Base-by-base conservation (phyloP, 2,329 filamentous ascomycete species). In the Camptophora hylomeconis region DNA sequence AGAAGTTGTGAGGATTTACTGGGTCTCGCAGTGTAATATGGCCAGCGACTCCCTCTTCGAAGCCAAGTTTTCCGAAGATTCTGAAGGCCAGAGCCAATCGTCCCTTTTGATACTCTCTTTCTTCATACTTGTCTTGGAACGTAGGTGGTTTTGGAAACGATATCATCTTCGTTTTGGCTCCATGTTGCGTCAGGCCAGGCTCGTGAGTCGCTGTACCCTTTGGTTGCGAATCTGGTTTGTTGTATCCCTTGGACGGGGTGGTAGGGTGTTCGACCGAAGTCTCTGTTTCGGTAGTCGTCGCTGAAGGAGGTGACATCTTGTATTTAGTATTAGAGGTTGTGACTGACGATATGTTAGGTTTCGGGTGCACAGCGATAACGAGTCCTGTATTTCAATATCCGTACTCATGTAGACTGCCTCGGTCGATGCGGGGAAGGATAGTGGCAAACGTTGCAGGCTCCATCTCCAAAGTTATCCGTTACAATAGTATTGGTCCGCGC, bases 21-120 rank as follows among this genome's bases (percentile, higher is more conserved):
- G 68, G 67, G 36, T 72, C 61, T 14, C 64, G 54, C 19, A 69
- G 42, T 2, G 66, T 69, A 38, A 71, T 69, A 42, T 70, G 66
- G 2, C 67, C 65, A 13, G 65, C 65, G 25, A 71, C 61, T 10
- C 64, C 64, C 38, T 67, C 63, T 37, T 60, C 58, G 36, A 54
- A 63, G 7, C 57, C 58, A 17, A 53, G 47, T 43, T 63, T 60
- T 20, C 56, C 58, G 39, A 64, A 65, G 28, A 64, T 54, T 13
- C 61, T 54, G 43, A 63, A 65, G 2, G 54, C 61, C 10, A 60
- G 45, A 4, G 57, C 57, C 5, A 65, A 49, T 17, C 58, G 49
- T 20, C 54, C 50, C 42, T 63, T 65, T 21, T 63, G 46, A 33
- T 60, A 58, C 29, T 57, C 51, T 18, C 60, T 50, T 33, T 61